These are phyloP conservation scores for Nothopassalora personata DNA, from an alignment of 2,329 filamentous ascomycete genomes.

Conservation along the genomic window DNA sequence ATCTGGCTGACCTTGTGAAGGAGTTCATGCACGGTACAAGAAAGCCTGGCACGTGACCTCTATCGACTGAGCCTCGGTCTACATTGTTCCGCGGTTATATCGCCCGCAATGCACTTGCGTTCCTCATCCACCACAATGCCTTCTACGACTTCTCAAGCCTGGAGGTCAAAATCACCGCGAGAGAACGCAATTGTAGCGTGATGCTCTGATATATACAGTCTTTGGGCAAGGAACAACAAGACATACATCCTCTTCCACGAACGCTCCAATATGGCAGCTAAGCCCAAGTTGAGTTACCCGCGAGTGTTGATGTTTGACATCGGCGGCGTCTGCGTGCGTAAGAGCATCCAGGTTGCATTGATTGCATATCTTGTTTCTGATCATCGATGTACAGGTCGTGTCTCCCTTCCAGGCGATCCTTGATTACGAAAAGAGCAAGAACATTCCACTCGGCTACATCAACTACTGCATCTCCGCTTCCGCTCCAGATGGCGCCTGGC, in stretches of 20 bases:
- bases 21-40: background rate
- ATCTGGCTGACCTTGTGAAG: background rate
- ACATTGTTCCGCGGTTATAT: background rate
- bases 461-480: constrained; percentile 82
- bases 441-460: constrained; percentile 82
- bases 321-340: constrained; percentile 88
- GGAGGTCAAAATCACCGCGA: background rate
- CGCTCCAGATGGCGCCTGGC: constrained; percentile 77
- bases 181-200: background rate
- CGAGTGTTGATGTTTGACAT: constrained; percentile 89
- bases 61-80: background rate
- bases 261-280: constrained; percentile 21
- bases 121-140: background rate
- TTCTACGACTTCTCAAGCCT: background rate
- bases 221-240: constrained; percentile 21
- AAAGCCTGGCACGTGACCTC: background rate
- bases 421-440: constrained; percentile 72
- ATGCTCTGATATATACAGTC: constrained; percentile 4
- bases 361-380: background rate
- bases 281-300: constrained; percentile 37
- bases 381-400: constrained; percentile 58
- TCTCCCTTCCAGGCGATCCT: constrained; percentile 92
- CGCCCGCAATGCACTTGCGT: background rate
- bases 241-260: constrained; percentile 21
- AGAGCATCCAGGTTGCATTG: background rate